These are phyloP conservation scores for Plasmodium gaboni DNA, from an alignment of 169 alveolate genomes.

Conservation along the genomic window DNA sequence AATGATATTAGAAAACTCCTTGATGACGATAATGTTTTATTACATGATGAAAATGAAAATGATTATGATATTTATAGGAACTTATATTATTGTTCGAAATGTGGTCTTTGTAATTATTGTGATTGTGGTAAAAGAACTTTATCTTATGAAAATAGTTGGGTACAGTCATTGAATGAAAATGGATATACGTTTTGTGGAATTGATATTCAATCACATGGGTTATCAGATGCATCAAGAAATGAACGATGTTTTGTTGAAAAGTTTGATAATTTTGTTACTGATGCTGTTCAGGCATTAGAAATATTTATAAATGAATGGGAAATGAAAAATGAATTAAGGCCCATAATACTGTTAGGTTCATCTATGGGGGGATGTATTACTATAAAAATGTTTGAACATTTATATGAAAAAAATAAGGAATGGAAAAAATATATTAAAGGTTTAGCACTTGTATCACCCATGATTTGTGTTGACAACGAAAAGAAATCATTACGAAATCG, in stretches of 20 bases:
- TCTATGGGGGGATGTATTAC: slow-evolving; percentile 72
- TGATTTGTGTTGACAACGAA: slow-evolving; percentile 46
- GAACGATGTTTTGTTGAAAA: slow-evolving; percentile 73
- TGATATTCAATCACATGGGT: slow-evolving; percentile 83
- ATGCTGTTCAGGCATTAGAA: slow-evolving; percentile 81
- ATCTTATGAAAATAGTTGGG: slow-evolving; percentile 80
- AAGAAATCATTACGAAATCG: slow-evolving; percentile 30
- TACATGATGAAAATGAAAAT: neutral
- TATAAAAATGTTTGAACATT: slow-evolving; percentile 18
- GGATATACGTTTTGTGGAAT: slow-evolving; percentile 78
- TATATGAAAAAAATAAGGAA: slow-evolving; percentile 31
- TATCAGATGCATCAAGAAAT: slow-evolving; percentile 79
- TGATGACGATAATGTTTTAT: neutral
- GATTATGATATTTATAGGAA: neutral
- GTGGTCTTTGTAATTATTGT: slow-evolving; percentile 55
- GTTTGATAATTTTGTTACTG: slow-evolving; percentile 76
- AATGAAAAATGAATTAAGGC: slow-evolving; percentile 39
- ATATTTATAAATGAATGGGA: slow-evolving; percentile 71
- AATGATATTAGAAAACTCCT: no score
- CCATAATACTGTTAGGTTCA: slow-evolving; percentile 41
- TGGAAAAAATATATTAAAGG: slow-evolving; percentile 41
- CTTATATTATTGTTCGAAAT: slow-evolving; percentile 49
- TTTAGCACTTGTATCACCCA: slow-evolving; percentile 28
- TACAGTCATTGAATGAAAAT: slow-evolving; percentile 77
- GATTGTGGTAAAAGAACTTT: slow-evolving; percentile 71